Base-by-base conservation (phyloP, 352 stramenopile species). In the Phytophthora sansomeana region DNA sequence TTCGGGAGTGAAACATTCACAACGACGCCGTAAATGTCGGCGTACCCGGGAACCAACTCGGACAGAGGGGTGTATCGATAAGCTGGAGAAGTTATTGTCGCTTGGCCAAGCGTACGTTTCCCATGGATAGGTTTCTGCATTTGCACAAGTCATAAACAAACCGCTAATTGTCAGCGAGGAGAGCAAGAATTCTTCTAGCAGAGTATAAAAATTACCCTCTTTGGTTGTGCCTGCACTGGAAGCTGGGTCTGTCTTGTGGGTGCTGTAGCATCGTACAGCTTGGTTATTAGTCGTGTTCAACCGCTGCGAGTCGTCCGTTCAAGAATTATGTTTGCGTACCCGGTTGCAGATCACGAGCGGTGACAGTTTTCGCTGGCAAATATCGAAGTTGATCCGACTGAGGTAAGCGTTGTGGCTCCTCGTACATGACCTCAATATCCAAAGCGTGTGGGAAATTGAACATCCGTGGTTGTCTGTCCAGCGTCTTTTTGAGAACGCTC, bases 1-100 rank as follows among this genome's bases (percentile, higher is more conserved):
- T 92, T 92, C 5, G 84, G 86, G 17, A 94, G 69, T 28, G 76
- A 87, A 59, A 90, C 68, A 57, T 94, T 94, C 26, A 92, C 77
- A 16, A 92, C 74, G 4, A 92, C 80, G 6, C 86, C 86, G 51
- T 91, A 94, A 17, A 92, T 43, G 36, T 79, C 77, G 9, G 86
- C 83, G 10, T 81, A 70, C 6, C 86, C 86, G 5, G 75, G 71
- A 9, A 87, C 75, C 39, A 94, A 65, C 21, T 91, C 82, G 5
- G 68, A 69, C 24, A 94, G 48, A 3, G 65, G 53, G 0, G 80
- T 84, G 58, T 94, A 92, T n/a, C 67, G 74, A 46, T 94, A 94
- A 14, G 64, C 58, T 52, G 76, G 67, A 14, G 67, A 60, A 14
- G 52, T 58, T 5, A 67, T 41, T 8, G 43, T 58, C 11, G 74